These are phyloP conservation scores for Wickerhamomyces xylosicus DNA, from an alignment of 805 yeast species.

Conservation along the genomic window DNA sequence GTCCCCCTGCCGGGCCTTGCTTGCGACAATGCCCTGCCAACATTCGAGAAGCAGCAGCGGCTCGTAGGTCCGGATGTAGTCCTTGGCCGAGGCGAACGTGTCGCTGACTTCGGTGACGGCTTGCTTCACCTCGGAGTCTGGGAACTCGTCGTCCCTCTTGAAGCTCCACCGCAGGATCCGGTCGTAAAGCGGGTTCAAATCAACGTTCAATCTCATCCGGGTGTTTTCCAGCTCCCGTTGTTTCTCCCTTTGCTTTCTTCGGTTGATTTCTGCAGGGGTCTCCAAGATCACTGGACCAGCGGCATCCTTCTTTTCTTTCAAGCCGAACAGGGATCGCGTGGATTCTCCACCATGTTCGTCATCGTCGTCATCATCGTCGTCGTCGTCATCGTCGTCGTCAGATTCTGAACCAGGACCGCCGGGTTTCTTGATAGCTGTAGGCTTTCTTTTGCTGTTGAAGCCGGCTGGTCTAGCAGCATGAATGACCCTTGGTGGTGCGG, in stretches of 20 bases:
- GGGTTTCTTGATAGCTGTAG: constrained; percentile 13
- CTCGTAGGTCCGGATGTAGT: constrained; percentile 59
- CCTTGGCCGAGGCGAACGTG: constrained; percentile 44
- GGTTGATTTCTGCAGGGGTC: constrained; percentile 19
- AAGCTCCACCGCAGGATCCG: constrained; percentile 73
- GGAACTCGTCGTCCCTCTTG: constrained; percentile 42
- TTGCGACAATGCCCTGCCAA: constrained; percentile 81
- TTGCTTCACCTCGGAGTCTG: constrained; percentile 36
- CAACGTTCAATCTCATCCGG: constrained; percentile 72
- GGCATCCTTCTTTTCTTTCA: constrained; percentile 12
- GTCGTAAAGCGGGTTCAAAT: constrained; percentile 63
- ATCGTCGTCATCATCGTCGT: constrained; percentile 8
- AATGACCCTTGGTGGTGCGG: constrained; percentile 16
- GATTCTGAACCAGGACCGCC: constrained; percentile 18
- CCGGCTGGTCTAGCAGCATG: constrained; percentile 42
- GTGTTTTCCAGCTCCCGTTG: constrained; percentile 63
- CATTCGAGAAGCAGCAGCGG: constrained; percentile 84
- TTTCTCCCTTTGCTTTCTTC: constrained; percentile 21
- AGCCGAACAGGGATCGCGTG: constrained; percentile 13
- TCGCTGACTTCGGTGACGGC: constrained; percentile 32
- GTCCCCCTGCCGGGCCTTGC: constrained; percentile 46
- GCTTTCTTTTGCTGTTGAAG: constrained; percentile 29
- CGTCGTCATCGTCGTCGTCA: constrained; percentile 14
- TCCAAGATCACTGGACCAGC: constrained; percentile 25
- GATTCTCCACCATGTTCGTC: constrained; percentile 28